Base-by-base conservation (phyloP, 331 rosid species). In the Prunus yedoensis region DNA sequence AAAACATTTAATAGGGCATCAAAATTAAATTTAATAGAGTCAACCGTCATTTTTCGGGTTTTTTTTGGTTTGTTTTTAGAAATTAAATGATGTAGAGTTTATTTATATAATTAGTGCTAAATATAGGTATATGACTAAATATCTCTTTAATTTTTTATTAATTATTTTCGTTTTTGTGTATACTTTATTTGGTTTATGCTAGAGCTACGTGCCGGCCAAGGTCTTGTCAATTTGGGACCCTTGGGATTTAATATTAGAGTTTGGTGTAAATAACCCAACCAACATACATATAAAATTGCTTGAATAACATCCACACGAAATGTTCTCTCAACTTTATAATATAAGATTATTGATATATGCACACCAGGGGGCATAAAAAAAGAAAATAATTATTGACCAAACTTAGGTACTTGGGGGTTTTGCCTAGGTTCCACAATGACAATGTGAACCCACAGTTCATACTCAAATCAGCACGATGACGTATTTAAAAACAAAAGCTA, bases 201-300 rank as follows among this genome's bases (percentile, higher is more conserved):
- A 70, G 23, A 25, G 21, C 18, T 21, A 18, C 54, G 10, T 52
- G 79, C 76, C 61, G 60, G 62, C 52, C 35, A 11, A 28, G 27
- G 28, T 50, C 11, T 63, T 74, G 13, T 3, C 72, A 46, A 8
- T 13, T 8, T 5, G 49, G 74, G 51, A 58, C 71, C 72, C 58
- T 23, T 0, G 15, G 4, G 21, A n/a, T 61, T 68, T 11, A 68
- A 62, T 53, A 60, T 50, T 52, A 53, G 20, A 10, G 68, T 65
- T 73, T 65, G 27, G 57, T 68, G 45, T 41, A 56, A 43, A 68
- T 66, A 23, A 67, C 62, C 47, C 76, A 73, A 68, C 79, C 11
- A 76, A 76, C 64, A 23, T 2, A 35, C 17, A 3, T 21, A 25
- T 30, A 69, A 59, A 49, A 60, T 30, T 38, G 61, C 58, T 27